Base-by-base conservation (phyloP, 1,284 basidiomycete genomes). In the Wallemia ichthyophaga region DNA sequence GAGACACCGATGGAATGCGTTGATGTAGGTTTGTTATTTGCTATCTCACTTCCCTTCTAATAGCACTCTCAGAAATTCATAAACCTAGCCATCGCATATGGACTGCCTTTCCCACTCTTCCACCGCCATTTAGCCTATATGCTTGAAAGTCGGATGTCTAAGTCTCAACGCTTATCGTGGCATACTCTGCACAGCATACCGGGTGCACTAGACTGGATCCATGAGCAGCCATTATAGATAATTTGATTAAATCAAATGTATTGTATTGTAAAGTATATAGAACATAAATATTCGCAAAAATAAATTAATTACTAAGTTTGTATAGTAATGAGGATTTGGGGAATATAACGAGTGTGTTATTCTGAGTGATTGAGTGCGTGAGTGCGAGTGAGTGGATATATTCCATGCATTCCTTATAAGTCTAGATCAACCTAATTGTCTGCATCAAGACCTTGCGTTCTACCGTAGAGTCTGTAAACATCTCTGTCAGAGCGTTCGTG, bases 81-180 rank as follows among this genome's bases (percentile, higher is more conserved):
- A 23, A 67, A 70, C 24, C 63, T 76, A 1, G 68, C 73, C 0
- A 67, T 71, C 7, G 68, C 69, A 25, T 74, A 74, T 62, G 74
- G 74, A 0, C 67, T 78, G 15, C 72, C 73, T 58, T 75, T 71
- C 60, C 70, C 71, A 0, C 67, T 76, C 21, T 75, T 76, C 61
- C 71, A 73, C 64, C 61, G 65, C 25, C 62, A 64, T 62, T 21
- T 64, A 17, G 70, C 73, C 2, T 78, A 76, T 67, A 78, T 78
- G 76, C 71, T 78, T 57, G 76, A 78, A 62, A 65, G 66, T 0
- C 68, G 68, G 55, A 69, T 78, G 58, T 61, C 66, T 13, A 66
- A 71, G 32, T 64, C 69, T 1, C 76, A 78, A 60, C 69, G 73
- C 33, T 69, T 72, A 11, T 72, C 71, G 63, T 77, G 77, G 66